Evolutionary conservation across 2,329 filamentous ascomycete genomes (phyloP).

Genomic region (Neonectria punicea): DNA sequence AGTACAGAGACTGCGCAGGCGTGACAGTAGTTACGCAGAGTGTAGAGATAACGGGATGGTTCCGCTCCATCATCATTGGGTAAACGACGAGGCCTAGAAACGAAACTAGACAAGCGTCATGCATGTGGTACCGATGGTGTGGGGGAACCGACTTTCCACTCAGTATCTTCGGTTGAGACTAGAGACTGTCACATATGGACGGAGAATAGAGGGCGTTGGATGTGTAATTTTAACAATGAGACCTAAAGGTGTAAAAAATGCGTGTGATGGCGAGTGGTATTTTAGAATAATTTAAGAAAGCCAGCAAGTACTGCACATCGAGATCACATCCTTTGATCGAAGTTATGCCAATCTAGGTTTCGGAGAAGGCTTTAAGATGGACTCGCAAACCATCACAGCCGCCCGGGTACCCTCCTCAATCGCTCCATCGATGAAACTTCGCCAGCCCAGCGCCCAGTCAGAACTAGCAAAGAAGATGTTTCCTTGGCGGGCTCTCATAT

Average conservation of each 20-base stretch:
- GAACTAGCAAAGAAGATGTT: slow-evolving; percentile 59
- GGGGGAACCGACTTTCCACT: too few relatives aligned
- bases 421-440: slow-evolving; percentile 61
- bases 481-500: slow-evolving; percentile 54
- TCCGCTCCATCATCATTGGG: too few relatives aligned
- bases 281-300: too few relatives aligned
- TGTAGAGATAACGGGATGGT: not conserved
- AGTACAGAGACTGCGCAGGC: slow-evolving; percentile 11
- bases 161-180: too few relatives aligned
- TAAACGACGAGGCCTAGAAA: not conserved
- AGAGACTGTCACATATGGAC: too few relatives aligned
- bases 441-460: slow-evolving; percentile 61
- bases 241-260: too few relatives aligned
- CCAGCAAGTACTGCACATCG: too few relatives aligned
- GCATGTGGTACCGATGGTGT: too few relatives aligned
- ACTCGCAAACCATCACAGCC: slow-evolving; percentile 24
- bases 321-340: too few relatives aligned
- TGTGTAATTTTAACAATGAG: too few relatives aligned
- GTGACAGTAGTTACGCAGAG: slow-evolving; percentile 17
- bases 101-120: not conserved
- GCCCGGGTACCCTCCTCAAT: slow-evolving; percentile 56
- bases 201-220: too few relatives aligned
- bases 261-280: too few relatives aligned
- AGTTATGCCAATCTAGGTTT: slow-evolving; percentile 1
- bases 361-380: not conserved